These are phyloP conservation scores for Saprolegnia diclina DNA, from an alignment of 352 stramenopile species.

Conservation along the genomic window DNA sequence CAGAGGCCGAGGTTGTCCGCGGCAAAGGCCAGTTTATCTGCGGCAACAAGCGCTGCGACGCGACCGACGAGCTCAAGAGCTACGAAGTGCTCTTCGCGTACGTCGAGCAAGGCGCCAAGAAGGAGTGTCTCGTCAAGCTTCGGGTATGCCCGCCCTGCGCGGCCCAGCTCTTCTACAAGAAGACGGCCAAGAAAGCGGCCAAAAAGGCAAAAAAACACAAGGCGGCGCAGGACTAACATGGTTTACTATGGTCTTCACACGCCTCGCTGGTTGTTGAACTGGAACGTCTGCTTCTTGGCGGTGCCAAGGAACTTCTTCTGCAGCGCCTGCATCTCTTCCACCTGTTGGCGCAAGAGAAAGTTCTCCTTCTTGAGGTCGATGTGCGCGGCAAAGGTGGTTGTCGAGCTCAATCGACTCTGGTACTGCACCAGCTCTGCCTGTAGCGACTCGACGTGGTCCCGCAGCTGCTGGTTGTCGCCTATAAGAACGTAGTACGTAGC, in stretches of 20 bases:
- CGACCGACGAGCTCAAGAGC: constrained; percentile 39
- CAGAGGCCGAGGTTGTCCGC: constrained; percentile 57
- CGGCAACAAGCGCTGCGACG: constrained; percentile 65
- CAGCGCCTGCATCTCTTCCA: constrained; percentile 66
- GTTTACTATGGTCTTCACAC: no score
- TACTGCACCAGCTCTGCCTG: constrained; percentile 27
- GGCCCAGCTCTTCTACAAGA: constrained; percentile 54
- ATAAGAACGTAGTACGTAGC: neutral
- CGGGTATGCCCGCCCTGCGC: constrained; percentile 58
- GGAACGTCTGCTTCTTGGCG: constrained; percentile 72
- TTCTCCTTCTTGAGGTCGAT: constrained; percentile 77
- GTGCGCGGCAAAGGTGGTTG: constrained; percentile 46
- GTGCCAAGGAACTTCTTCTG: constrained; percentile 59
- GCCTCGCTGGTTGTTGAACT: constrained; percentile 32
- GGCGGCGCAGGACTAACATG: neutral
- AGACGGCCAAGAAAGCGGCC: constrained; percentile 5
- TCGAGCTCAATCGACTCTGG: neutral
- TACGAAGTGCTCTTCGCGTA: constrained; percentile 83
- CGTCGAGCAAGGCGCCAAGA: constrained; percentile 50
- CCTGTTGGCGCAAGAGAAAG: constrained; percentile 47
- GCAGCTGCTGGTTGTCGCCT: constrained; percentile 23
- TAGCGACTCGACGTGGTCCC: constrained; percentile 19
- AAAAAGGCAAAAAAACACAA: constrained; percentile 6
- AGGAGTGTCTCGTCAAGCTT: constrained; percentile 74
- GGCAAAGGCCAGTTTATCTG: constrained; percentile 80